Percentiles rank a stretch among this genome's conserved stretches.
These are phyloP conservation scores for Globisporangium canariense DNA, from an alignment of 352 stramenopile species.

Conservation along the genomic window DNA sequence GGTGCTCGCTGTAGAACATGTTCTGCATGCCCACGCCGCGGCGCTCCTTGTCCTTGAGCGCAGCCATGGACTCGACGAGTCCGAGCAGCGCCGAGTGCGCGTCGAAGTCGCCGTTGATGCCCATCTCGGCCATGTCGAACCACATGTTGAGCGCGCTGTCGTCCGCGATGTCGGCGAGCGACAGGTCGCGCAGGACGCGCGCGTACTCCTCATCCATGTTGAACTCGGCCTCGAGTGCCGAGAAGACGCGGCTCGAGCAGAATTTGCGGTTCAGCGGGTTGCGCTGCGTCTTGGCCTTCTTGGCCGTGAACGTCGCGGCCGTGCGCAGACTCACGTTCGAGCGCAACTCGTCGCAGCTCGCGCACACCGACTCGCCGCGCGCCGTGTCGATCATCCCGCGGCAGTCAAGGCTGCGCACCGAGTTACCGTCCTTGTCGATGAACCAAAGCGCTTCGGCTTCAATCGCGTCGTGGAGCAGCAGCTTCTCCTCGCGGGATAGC, in stretches of 20 bases:
- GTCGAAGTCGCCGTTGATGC: slow-evolving; percentile 57
- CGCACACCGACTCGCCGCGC: slow-evolving; percentile 42
- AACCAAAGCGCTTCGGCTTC: slow-evolving; percentile 75
- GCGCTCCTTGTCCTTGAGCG: slow-evolving; percentile 73
- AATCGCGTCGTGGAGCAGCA: slow-evolving; percentile 69
- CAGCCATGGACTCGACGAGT: slow-evolving; percentile 64
- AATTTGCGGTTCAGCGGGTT: slow-evolving; percentile 66
- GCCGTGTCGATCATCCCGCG: slow-evolving; percentile 37
- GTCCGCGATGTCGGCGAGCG: slow-evolving; percentile 40
- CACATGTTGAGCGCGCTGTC: slow-evolving; percentile 46
- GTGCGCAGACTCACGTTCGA: slow-evolving; percentile 52
- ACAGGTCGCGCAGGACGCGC: slow-evolving; percentile 49
- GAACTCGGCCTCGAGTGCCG: slow-evolving; percentile 49
- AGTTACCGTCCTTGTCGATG: slow-evolving; percentile 72
- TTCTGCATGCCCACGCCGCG: slow-evolving; percentile 78
- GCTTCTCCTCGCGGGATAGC: slow-evolving; percentile 37
- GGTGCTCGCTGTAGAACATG: slow-evolving; percentile 64
- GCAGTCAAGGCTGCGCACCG: slow-evolving; percentile 69
- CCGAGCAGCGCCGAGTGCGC: slow-evolving; percentile 60
- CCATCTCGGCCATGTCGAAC: slow-evolving; percentile 68
- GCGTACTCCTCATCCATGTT: slow-evolving; percentile 54
- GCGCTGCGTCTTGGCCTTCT: slow-evolving; percentile 24
- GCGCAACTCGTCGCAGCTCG: slow-evolving; percentile 40
- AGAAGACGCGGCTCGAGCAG: slow-evolving; percentile 46
- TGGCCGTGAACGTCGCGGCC: slow-evolving; percentile 32